These are phyloP conservation scores for Gossypium stocksii DNA, from an alignment of 345 rosid genomes.

Conservation along the genomic window DNA sequence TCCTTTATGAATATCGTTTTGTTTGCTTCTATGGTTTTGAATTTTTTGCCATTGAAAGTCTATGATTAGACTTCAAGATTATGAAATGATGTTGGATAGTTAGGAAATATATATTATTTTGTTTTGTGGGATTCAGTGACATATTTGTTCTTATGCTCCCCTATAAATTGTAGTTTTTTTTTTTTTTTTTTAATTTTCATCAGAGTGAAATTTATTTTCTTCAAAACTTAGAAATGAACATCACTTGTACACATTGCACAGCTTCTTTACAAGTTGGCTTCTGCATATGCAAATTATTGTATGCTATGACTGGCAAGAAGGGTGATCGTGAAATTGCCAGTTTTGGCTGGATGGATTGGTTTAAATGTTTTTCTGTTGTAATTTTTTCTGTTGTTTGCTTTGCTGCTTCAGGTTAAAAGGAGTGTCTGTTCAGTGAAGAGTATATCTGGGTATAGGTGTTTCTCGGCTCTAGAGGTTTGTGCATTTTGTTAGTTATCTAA, in stretches of 20 bases:
- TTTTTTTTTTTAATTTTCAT: neutral
- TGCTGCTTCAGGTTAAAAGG: conserved; percentile 39
- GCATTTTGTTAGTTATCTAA: conserved; percentile 11
- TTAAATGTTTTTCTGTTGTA: neutral
- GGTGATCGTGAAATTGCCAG: neutral
- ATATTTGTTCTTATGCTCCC: neutral
- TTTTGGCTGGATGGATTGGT: neutral
- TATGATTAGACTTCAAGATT: neutral
- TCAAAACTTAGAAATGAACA: neutral
- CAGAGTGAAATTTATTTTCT: neutral
- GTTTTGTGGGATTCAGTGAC: neutral
- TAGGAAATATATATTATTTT: neutral
- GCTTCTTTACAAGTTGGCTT: neutral
- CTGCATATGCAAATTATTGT: neutral
- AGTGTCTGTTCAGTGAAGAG: conserved; percentile 31
- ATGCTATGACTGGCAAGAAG: neutral
- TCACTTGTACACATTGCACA: neutral
- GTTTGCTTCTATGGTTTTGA: neutral
- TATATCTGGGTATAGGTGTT: conserved; percentile 37
- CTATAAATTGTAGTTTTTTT: neutral
- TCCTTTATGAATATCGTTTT: neutral
- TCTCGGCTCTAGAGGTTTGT: conserved; percentile 54
- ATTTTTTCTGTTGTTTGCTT: conserved; percentile 7
- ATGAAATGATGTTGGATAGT: neutral
- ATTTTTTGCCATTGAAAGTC: neutral